These are phyloP conservation scores for Ceratobasidium sp. DNA, from an alignment of 1,284 basidiomycete genomes.

Conservation along the genomic window DNA sequence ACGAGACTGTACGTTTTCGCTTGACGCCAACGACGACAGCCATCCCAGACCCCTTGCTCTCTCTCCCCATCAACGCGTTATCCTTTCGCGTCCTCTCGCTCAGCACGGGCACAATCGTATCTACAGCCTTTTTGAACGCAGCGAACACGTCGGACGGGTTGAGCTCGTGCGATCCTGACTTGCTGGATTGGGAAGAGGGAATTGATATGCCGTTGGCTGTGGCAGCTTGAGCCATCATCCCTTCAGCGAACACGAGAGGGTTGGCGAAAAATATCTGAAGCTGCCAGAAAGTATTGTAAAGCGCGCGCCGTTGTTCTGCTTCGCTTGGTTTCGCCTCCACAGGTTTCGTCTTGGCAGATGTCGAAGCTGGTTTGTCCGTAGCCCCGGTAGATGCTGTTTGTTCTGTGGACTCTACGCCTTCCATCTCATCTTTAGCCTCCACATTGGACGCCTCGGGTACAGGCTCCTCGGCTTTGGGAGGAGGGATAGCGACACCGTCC, in stretches of 20 bases:
- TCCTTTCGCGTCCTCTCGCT: slow-evolving; percentile 86
- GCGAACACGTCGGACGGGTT: slow-evolving; percentile 52
- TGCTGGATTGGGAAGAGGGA: slow-evolving; percentile 16
- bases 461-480: slow-evolving; percentile 45
- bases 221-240: slow-evolving; percentile 21
- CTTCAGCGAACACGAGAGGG: slow-evolving; percentile 56
- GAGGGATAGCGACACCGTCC: slow-evolving; percentile 64
- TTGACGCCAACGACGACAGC: slow-evolving; percentile 53
- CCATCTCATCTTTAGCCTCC: slow-evolving; percentile 45
- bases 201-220: slow-evolving; percentile 1
- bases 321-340: slow-evolving; percentile 52
- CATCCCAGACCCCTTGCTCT: slow-evolving; percentile 53
- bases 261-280: slow-evolving; percentile 74
- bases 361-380: slow-evolving; percentile 43
- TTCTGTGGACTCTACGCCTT: slow-evolving; percentile 45
- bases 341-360: not conserved
- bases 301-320: slow-evolving; percentile 72
- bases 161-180: not conserved
- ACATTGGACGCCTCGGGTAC: not conserved
- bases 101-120: slow-evolving; percentile 77
- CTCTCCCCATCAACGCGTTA: slow-evolving; percentile 80
- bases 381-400: slow-evolving; percentile 46
- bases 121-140: slow-evolving; percentile 73
- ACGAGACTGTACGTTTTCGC: slow-evolving; percentile 30
- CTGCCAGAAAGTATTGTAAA: slow-evolving; percentile 87